phyloP scores from a whole-genome alignment of 83 land plant species.

The Picea engelmannii region DNA sequence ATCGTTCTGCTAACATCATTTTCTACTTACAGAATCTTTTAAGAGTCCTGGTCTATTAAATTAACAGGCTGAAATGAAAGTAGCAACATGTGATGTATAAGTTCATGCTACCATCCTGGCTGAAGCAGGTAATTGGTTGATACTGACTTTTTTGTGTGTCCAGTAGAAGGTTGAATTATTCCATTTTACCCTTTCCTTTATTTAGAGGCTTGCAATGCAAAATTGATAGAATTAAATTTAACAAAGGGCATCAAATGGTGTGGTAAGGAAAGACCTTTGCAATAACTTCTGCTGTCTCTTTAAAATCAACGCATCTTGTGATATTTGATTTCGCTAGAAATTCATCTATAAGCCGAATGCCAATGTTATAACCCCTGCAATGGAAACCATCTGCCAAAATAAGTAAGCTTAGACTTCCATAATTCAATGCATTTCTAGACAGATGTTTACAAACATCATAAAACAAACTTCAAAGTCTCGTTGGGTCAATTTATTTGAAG shows the following conservation, averaged over 20 bases:
- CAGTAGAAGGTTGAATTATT: background rate
- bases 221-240: background rate
- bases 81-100: too few species aligned
- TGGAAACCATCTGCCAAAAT: constrained; percentile 7
- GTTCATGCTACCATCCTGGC: background rate
- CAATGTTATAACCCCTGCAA: constrained; percentile 95
- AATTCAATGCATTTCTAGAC: background rate
- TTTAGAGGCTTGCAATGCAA: background rate
- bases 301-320: constrained; percentile 82
- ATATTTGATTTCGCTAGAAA: constrained; percentile 91
- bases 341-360: constrained; percentile 88
- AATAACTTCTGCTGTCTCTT: constrained; percentile 94
- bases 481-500: background rate
- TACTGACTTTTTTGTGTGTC: background rate
- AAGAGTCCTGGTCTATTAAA: background rate
- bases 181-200: background rate
- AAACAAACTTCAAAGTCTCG: background rate
- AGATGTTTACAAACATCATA: background rate
- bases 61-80: background rate
- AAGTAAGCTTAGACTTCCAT: background rate
- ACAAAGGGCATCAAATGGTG: background rate
- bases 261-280: constrained; percentile 66
- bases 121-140: background rate
- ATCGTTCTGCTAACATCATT: background rate
- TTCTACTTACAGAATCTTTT: background rate